Conservation (phyloP, 129 eudicot species). For the Tagetes erecta region DNA sequence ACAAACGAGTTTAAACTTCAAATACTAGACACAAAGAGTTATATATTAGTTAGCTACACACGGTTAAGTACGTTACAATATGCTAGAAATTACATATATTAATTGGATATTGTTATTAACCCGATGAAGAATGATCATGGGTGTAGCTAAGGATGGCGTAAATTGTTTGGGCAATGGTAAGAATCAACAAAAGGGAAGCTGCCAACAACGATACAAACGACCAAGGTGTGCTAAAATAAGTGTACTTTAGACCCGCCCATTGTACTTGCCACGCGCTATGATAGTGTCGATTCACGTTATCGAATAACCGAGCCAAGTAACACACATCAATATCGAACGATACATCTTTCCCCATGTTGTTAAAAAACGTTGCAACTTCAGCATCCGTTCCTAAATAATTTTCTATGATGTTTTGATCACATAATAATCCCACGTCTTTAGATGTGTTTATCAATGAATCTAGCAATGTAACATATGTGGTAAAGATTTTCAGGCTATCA, state of each 20-base stretch:
- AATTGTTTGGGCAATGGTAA: constrained; percentile 60
- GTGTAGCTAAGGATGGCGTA: constrained; percentile 53
- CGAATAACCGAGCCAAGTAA: constrained; percentile 58
- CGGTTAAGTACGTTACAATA: too few relatives aligned
- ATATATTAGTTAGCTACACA: too few relatives aligned
- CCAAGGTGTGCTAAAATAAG: constrained; percentile 78
- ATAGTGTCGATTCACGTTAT: constrained; percentile 56
- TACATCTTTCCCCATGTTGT: constrained; percentile 73
- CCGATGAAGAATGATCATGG: too few relatives aligned
- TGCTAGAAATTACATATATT: too few relatives aligned
- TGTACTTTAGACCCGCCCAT: constrained; percentile 71
- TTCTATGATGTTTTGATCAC: constrained; percentile 64
- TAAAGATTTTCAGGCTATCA: constrained; percentile 54
- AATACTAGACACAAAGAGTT: too few relatives aligned
- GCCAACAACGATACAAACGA: constrained; percentile 79
- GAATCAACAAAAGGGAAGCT: constrained; percentile 55
- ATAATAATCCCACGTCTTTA: constrained; percentile 57
- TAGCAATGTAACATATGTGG: constrained; percentile 65
- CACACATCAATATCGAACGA: constrained; percentile 57
- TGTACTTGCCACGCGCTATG: constrained; percentile 61
- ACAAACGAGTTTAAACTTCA: too few relatives aligned
- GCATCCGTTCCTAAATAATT: constrained; percentile 78
- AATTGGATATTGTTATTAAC: too few relatives aligned
- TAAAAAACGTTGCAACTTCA: constrained; percentile 59
- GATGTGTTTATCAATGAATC: constrained; percentile 73